phyloP scores from a whole-genome alignment of 1,284 basidiomycete species.

The Tilletia walkeri region DNA sequence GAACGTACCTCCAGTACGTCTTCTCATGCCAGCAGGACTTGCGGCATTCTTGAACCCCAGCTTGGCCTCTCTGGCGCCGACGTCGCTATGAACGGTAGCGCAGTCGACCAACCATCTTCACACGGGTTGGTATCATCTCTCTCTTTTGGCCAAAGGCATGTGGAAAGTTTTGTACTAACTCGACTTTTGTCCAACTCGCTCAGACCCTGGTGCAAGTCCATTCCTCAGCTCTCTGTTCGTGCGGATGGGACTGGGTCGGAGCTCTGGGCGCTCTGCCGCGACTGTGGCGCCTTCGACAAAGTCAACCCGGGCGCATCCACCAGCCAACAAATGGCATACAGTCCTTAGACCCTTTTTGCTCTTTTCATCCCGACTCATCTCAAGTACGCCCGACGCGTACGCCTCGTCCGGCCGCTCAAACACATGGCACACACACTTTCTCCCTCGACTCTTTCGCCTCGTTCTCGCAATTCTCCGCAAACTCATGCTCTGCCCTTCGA shows the following conservation, averaged over 20 bases:
- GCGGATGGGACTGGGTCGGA: constrained; percentile 34
- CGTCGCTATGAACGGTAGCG: background rate
- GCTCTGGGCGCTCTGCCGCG: constrained; percentile 45
- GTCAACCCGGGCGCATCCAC: constrained; percentile 11
- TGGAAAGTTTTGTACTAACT: no score
- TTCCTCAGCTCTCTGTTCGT: constrained; percentile 43
- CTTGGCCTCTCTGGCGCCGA: constrained; percentile 1
- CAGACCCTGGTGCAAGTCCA: constrained; percentile 35
- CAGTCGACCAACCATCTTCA: background rate
- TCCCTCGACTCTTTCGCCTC: no score
- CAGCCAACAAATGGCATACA: background rate
- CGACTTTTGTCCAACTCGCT: background rate
- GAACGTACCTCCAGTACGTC: background rate
- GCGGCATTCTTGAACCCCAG: constrained; percentile 9
- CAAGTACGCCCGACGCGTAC: no score
- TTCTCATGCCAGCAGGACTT: background rate
- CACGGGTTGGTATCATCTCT: background rate
- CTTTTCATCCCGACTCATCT: no score
- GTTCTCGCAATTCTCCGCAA: no score
- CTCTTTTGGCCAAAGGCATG: background rate
- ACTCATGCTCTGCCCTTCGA: no score
- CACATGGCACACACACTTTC: no score
- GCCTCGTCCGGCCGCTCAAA: no score
- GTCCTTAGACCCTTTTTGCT: background rate
- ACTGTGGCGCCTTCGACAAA: constrained; percentile 26